These are phyloP conservation scores for Eremochloa ophiuroides DNA, from an alignment of 176 grass and related monocot species.

Conservation along the genomic window DNA sequence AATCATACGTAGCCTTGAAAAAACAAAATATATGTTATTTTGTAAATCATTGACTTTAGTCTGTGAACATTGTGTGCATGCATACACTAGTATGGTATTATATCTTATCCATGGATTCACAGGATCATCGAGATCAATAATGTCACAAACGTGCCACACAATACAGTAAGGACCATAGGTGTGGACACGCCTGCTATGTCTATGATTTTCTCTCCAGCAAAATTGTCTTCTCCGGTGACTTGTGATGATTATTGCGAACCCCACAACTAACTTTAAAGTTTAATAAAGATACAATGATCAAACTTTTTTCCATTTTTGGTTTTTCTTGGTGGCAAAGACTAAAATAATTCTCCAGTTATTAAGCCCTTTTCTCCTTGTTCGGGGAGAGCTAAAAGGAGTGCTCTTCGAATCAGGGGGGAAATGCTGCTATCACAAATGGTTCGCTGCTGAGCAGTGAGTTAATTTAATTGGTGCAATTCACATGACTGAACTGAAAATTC, in stretches of 20 bases:
- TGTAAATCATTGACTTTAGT: conserved; percentile 12
- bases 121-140: not conserved
- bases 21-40: not conserved
- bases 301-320: too few species aligned
- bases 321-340: not conserved
- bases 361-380: not conserved
- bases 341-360: not conserved
- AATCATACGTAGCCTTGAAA: conserved; percentile 10
- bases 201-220: not conserved
- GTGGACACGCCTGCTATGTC: not conserved
- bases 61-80: not conserved
- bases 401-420: not conserved
- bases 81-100: not conserved
- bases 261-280: not conserved
- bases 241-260: not conserved
- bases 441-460: not conserved
- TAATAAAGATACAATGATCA: too few species aligned
- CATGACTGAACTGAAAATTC: not conserved
- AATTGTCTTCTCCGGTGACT: not conserved
- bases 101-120: conserved; percentile 10
- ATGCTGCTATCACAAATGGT: too few species aligned
- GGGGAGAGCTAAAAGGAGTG: not conserved
- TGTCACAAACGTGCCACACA: not conserved
- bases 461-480: not conserved
- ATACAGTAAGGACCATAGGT: not conserved